Conservation (phyloP, 371 early-diverging fungal species). For the Actinomortierella wolfii region DNA sequence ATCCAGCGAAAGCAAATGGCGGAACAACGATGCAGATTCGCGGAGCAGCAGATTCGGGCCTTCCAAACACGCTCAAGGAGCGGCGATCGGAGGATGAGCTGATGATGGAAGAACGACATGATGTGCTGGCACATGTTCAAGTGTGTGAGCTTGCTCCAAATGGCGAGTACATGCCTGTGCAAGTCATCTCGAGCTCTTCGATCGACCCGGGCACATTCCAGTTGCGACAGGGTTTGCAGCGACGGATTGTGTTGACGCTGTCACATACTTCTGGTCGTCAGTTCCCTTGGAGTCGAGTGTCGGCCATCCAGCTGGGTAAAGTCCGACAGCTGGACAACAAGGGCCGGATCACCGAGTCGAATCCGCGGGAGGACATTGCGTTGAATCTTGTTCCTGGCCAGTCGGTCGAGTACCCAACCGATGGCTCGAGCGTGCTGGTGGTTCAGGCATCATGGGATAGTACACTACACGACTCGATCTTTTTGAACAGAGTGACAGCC, state of each 20-base stretch:
- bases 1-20: constrained; percentile 27
- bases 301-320: constrained; percentile 62
- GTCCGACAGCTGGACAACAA: constrained; percentile 71
- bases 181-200: constrained; percentile 57
- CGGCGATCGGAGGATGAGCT: constrained; percentile 71
- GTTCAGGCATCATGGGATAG: constrained; percentile 84
- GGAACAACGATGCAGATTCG: constrained; percentile 3
- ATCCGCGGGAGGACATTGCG: constrained; percentile 52
- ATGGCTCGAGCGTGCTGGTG: constrained; percentile 67
- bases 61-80: constrained; percentile 43
- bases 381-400: constrained; percentile 59
- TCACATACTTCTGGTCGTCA: constrained; percentile 80
- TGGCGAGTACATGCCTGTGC: constrained; percentile 78
- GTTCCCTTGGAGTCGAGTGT: constrained; percentile 65
- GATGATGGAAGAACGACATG: constrained; percentile 69
- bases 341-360: constrained; percentile 61
- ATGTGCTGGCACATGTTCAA: constrained; percentile 70
- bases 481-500: constrained; percentile 73
- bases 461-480: constrained; percentile 74
- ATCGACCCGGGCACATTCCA: constrained; percentile 72
- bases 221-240: constrained; percentile 85
- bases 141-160: constrained; percentile 68
- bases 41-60: constrained; percentile 10
- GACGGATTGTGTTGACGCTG: constrained; percentile 72
- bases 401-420: constrained; percentile 52